Percentiles rank a stretch among this genome's conserved stretches.
phyloP scores from a whole-genome alignment of 2,329 filamentous ascomycete genomes.

The Trichoderma sp. region DNA sequence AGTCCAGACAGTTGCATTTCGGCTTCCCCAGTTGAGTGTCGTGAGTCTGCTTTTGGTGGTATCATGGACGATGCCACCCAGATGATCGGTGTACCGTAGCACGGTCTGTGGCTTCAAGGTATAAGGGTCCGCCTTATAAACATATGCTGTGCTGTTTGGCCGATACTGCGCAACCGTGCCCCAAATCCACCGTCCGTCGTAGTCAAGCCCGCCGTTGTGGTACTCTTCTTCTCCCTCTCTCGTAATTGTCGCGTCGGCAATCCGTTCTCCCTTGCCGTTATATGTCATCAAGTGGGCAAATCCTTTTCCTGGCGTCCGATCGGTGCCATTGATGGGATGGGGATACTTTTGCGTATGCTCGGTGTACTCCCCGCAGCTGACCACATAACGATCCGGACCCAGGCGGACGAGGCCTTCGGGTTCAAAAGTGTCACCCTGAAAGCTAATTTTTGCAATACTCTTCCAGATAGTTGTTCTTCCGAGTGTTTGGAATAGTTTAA shows the following conservation, averaged over 20 bases:
- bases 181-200: constrained; percentile 50
- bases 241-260: constrained; percentile 49
- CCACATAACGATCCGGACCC: constrained; percentile 44
- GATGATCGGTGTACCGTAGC: constrained; percentile 43
- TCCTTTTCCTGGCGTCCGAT: constrained; percentile 46
- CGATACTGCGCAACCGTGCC: constrained; percentile 49
- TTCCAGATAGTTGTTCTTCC: constrained; percentile 45
- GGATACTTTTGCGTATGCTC: constrained; percentile 41
- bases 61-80: constrained; percentile 50
- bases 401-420: constrained; percentile 51
- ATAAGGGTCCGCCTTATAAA: constrained; percentile 42
- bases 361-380: constrained; percentile 48
- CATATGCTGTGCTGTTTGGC: constrained; percentile 47
- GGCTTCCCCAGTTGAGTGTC: constrained; percentile 49
- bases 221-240: constrained; percentile 42
- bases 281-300: constrained; percentile 50
- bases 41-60: constrained; percentile 37
- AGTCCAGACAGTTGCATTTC: constrained; percentile 42
- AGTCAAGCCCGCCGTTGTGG: constrained; percentile 52
- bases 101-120: constrained; percentile 39
- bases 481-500: constrained; percentile 38
- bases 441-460: constrained; percentile 42
- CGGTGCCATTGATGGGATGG: constrained; percentile 53
- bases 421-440: constrained; percentile 50
- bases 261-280: constrained; percentile 41